Evolutionary conservation across 768 basidiomycete genomes (phyloP), one percentile per base, ranked within the genome.

Genomic region (Hypholoma fasciculare): DNA sequence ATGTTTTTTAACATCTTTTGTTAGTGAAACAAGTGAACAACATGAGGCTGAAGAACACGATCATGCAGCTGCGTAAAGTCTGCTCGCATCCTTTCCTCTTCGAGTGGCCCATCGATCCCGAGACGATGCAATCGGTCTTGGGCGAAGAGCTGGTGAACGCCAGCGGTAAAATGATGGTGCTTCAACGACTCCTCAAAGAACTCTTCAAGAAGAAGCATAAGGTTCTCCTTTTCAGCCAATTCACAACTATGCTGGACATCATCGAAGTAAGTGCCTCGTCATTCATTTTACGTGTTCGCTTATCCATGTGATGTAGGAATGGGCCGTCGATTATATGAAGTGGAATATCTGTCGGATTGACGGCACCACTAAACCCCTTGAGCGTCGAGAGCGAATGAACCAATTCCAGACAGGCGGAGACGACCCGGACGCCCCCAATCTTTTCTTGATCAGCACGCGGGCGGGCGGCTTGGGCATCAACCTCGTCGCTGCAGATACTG

Each of bases 61-160:
- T 98, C 57, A 98, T 99, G 96, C 96, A 98, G 70, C 81, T 98
- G 4, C 91, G 96, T 54, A 98, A 98, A 80, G 92, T 95, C 1
- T 94, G 93, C 76, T 94, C 90, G 13, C 94, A 98, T 72, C 95
- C 96, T 0, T 91, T 91, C 77, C 74, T 94, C 6, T 96, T 96
- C 68, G 87, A 92, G 62, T 92, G 92, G 90, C 89, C 92, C 0
- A 65, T 78, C 44, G 86, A 93, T 63, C 78, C 81, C 1, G 64
- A 75, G 5, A 90, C 88, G 1, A 76, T 76, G n/a, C 73, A 86
- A 42, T 82, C 82, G 0, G 76, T 89, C 43, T 72, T 96, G 39
- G 86, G 91, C 63, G 87, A 91, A 23, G 87, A 95, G 65, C 77
- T 98, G 34, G 84, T 96, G 23, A 87, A 89, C 56, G 86, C 86